Percentiles rank a stretch among this genome's conserved stretches.
phyloP scores from a whole-genome alignment of 495 filamentous ascomycete species.

The Penicillium alfredii region DNA sequence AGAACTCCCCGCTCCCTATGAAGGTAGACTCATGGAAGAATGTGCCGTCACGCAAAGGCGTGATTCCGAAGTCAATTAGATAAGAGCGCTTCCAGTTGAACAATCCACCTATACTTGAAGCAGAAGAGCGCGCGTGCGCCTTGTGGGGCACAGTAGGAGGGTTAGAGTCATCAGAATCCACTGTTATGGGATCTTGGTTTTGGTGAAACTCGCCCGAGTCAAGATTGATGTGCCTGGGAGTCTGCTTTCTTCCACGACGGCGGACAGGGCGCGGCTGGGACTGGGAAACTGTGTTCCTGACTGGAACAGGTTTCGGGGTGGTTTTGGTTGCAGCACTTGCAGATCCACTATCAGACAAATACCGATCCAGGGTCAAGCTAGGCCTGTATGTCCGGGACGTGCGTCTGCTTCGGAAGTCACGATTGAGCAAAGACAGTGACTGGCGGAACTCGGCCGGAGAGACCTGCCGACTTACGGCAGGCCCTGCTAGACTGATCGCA shows the following conservation, averaged over 20 bases:
- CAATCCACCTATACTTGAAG: conserved; percentile 24
- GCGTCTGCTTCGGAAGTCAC: conserved; percentile 17
- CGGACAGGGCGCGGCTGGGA: too few species aligned
- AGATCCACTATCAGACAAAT: conserved; percentile 21
- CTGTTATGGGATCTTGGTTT: conserved; percentile 9
- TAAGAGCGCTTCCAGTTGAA: conserved; percentile 55
- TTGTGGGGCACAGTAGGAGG: conserved; percentile 1
- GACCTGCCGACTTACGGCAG: conserved; percentile 9
- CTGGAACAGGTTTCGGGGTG: neutral
- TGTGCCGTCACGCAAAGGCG: conserved; percentile 57
- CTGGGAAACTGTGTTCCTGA: too few species aligned
- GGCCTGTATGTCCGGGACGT: conserved; percentile 9
- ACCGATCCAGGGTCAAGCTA: conserved; percentile 36
- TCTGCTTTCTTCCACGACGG: conserved; percentile 41
- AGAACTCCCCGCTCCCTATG: conserved; percentile 65
- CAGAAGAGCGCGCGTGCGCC: conserved; percentile 1
- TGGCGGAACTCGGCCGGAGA: conserved; percentile 21
- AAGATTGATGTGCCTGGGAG: conserved; percentile 49
- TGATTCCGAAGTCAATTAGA: conserved; percentile 67
- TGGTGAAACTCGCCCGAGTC: conserved; percentile 21
- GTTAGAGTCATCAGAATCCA: conserved; percentile 14
- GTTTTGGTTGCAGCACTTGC: neutral
- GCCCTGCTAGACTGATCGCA: conserved; percentile 32
- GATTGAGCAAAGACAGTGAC: conserved; percentile 24
- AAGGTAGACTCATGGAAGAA: conserved; percentile 75